Evolutionary conservation across 2,329 filamentous ascomycete genomes (phyloP).

Genomic region (Acrocalymma vagum): DNA sequence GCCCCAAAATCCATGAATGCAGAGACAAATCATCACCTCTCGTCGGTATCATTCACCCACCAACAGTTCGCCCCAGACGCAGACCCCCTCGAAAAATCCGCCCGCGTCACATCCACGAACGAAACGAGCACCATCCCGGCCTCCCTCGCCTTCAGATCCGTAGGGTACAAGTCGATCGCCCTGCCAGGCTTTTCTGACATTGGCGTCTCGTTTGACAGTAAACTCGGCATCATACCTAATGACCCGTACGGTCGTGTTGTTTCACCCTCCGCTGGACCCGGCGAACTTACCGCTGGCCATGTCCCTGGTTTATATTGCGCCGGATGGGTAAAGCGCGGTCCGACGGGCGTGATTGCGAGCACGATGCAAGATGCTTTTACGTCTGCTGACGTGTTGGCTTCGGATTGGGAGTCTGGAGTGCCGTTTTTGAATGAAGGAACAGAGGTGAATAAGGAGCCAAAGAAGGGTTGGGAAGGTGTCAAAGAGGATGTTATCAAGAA

Average conservation of each 20-base stretch:
- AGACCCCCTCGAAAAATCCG: slow-evolving; percentile 60
- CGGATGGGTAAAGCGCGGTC: slow-evolving; percentile 95
- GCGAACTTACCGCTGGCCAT: slow-evolving; percentile 55
- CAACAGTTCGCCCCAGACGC: slow-evolving; percentile 45
- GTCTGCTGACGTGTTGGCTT: slow-evolving; percentile 82
- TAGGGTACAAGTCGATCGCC: slow-evolving; percentile 87
- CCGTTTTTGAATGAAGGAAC: slow-evolving; percentile 58
- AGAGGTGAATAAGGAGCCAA: slow-evolving; percentile 45
- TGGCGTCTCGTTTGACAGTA: slow-evolving; percentile 79
- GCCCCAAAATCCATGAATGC: slow-evolving; percentile 75
- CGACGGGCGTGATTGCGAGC: slow-evolving; percentile 93
- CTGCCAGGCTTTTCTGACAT: slow-evolving; percentile 77
- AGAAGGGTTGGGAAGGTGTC: slow-evolving; percentile 80
- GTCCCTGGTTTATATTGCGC: slow-evolving; percentile 86
- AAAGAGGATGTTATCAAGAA: slow-evolving; percentile 64
- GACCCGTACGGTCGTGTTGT: slow-evolving; percentile 80
- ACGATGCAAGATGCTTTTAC: slow-evolving; percentile 96
- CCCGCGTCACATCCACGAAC: slow-evolving; percentile 56
- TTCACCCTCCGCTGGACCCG: slow-evolving; percentile 44
- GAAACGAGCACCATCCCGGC: slow-evolving; percentile 66
- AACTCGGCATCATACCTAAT: slow-evolving; percentile 80
- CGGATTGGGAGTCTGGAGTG: slow-evolving; percentile 71
- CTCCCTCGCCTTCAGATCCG: slow-evolving; percentile 85
- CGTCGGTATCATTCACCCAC: slow-evolving; percentile 72
- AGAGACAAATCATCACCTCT: slow-evolving; percentile 60